Percentiles rank a stretch among this genome's conserved stretches.
Evolutionary conservation across 108 stramenopile genomes (phyloP).

Genomic region (Pelagomonas calceolata): DNA sequence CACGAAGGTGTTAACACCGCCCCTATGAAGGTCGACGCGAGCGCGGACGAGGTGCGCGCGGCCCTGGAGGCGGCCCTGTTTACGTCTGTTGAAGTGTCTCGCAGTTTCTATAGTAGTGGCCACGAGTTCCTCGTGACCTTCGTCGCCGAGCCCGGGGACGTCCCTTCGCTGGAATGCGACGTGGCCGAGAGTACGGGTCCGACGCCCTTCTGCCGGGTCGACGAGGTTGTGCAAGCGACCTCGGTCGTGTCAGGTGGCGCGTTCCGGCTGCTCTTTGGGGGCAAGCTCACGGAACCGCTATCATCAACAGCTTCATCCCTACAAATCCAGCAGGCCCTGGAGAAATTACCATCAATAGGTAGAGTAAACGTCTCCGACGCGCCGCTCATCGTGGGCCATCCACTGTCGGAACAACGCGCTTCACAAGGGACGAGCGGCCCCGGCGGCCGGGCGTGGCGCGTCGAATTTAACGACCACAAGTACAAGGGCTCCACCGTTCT

Average conservation of each 20-base stretch:
- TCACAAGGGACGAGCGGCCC: neutral
- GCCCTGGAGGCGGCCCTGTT: neutral
- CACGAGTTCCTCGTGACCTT: neutral
- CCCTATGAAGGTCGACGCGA: neutral
- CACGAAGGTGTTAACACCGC: slow-evolving; percentile 39
- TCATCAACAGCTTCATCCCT: neutral
- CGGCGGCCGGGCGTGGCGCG: neutral
- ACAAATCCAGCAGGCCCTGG: neutral
- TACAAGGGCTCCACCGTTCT: too few relatives aligned
- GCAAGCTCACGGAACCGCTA: neutral
- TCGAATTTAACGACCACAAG: neutral
- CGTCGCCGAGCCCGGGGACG: neutral
- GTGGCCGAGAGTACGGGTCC: neutral
- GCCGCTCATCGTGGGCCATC: neutral
- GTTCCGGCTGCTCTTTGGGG: neutral
- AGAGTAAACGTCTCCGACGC: neutral
- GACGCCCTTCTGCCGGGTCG: neutral
- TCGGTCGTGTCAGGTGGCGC: neutral
- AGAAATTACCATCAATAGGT: neutral
- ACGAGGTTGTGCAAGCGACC: neutral
- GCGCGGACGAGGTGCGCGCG: neutral
- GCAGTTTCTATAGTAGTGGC: neutral
- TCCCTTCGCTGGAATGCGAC: neutral
- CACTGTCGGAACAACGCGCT: neutral
- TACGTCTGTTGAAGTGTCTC: neutral